A percentile compares a stretch with the other conserved stretches of the same genome.
These are phyloP conservation scores for Anisodus acutangulus DNA, from an alignment of 257 asterid species.

Conservation along the genomic window DNA sequence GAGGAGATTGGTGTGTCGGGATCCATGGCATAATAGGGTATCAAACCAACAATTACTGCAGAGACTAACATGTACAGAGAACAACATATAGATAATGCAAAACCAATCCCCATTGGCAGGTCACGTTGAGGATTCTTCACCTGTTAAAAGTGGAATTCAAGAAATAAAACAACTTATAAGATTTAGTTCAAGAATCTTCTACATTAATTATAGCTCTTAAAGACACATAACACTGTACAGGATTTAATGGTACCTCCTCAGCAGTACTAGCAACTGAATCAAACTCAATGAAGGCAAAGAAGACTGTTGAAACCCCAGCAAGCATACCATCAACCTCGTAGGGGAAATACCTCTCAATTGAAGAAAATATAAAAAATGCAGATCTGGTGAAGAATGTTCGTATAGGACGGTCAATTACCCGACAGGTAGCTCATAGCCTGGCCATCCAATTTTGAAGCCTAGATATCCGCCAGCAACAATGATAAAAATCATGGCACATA, in stretches of 20 bases:
- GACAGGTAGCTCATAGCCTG: slow-evolving; percentile 80
- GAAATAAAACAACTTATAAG: background rate
- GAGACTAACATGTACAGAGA: slow-evolving; percentile 87
- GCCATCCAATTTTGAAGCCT: slow-evolving; percentile 95
- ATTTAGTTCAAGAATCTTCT: background rate
- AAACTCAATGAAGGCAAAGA: slow-evolving; percentile 87
- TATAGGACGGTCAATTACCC: slow-evolving; percentile 53
- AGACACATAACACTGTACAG: background rate
- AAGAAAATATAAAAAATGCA: background rate
- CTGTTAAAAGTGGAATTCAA: slow-evolving; percentile 40
- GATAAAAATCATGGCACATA: slow-evolving; percentile 89
- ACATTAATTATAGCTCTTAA: background rate
- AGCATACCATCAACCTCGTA: slow-evolving; percentile 95
- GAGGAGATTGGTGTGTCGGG: slow-evolving; percentile 99
- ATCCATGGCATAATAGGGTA: slow-evolving; percentile 89
- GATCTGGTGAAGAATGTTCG: too few relatives aligned
- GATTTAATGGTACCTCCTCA: slow-evolving; percentile 66
- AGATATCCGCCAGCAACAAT: slow-evolving; percentile 91
- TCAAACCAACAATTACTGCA: slow-evolving; percentile 91
- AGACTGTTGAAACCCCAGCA: slow-evolving; percentile 98
- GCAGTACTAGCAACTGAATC: slow-evolving; percentile 98
- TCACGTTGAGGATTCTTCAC: slow-evolving; percentile 95
- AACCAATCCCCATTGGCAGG: slow-evolving; percentile 88
- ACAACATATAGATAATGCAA: slow-evolving; percentile 81
- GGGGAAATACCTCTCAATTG: slow-evolving; percentile 66